Evolutionary conservation across 768 basidiomycete species (phyloP), one percentile per base, ranked within the genome.

Genomic region (Leccinum arenicola): DNA sequence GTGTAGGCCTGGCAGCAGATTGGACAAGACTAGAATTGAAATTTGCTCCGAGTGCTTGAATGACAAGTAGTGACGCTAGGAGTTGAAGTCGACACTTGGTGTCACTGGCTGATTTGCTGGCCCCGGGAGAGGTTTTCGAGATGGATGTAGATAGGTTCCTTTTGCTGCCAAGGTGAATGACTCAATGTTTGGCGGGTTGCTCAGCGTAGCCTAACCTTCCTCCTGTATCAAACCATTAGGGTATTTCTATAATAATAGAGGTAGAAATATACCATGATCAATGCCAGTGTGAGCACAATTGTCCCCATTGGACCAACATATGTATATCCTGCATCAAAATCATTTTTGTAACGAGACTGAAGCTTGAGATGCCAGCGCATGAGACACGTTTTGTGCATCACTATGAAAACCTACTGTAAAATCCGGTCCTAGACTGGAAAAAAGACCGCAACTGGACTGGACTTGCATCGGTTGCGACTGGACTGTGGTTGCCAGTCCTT

Each of bases 241-340:
- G 15, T 45, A 15, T 43, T 25, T 47, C 2, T 14, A 38, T 6
- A 54, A 55, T n/a, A 29, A 11, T n/a, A 11, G 25, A 40, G 29
- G 17, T 11, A 10, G 19, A n/a, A 19, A 57, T 51, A 9, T 52
- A 58, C 54, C 6, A 53, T 11, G 29, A 66, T 52, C 63, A 66
- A 60, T 2, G 35, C 45, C 0, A 14, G 56, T 1, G 23, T 61
- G 14, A 65, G 47, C 0, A 29, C 0, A 21, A 64, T 4, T 14
- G 49, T 1, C 1, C 57, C 63, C 40, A 47, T 31, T 8, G 59
- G 56, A 1, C 56, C 38, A 48, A 58, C 29, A 50, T 29, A 50
- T 1, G 49, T 63, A 19, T 12, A 19, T 12, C 55, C 52, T 14
- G 56, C 31, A 35, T 59, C 38, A 50, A 19, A 6, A 0, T 59